A percentile compares a stretch with the other conserved stretches of the same genome.
These are phyloP conservation scores for Diversispora eburnea DNA, from an alignment of 192 early-diverging fungal species.

Conservation along the genomic window DNA sequence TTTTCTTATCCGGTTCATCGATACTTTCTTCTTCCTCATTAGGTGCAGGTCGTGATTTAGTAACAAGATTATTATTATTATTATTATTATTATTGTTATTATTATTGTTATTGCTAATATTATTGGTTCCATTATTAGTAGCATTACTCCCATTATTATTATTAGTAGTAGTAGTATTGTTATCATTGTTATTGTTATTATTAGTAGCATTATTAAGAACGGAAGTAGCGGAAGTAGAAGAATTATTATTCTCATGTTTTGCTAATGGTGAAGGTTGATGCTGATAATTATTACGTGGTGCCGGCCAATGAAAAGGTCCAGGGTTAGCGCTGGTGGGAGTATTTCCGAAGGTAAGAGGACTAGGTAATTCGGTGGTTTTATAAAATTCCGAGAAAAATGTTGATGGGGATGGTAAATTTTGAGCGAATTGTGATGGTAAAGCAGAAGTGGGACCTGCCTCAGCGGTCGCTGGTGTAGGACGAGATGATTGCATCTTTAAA, in stretches of 20 bases:
- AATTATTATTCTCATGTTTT: slow-evolving; percentile 29
- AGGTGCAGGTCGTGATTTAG: slow-evolving; percentile 7
- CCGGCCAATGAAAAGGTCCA: slow-evolving; percentile 72
- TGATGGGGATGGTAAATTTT: slow-evolving; percentile 73
- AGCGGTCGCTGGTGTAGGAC: slow-evolving; percentile 24
- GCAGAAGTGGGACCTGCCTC: slow-evolving; percentile 70
- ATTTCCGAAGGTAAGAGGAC: slow-evolving; percentile 71
- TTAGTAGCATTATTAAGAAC: no score
- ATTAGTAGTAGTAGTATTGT: no score
- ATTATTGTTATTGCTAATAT: no score
- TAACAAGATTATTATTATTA: no score
- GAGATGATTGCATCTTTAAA: slow-evolving; percentile 9
- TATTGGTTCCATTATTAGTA: no score
- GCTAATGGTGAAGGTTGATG: slow-evolving; percentile 53
- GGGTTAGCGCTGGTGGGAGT: slow-evolving; percentile 64
- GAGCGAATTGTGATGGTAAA: slow-evolving; percentile 60
- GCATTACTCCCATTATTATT: no score
- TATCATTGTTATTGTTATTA: no score
- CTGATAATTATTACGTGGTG: slow-evolving; percentile 31
- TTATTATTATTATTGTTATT: no score
- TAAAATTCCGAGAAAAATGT: slow-evolving; percentile 75
- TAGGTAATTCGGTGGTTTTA: slow-evolving; percentile 66
- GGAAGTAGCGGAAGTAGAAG: neutral
- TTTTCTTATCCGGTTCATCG: slow-evolving; percentile 27
- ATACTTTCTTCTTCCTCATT: slow-evolving; percentile 3